A percentile compares a stretch with the other conserved stretches of the same genome.
phyloP scores from a whole-genome alignment of 495 filamentous ascomycete species.

The Aspergillus ellipticus region DNA sequence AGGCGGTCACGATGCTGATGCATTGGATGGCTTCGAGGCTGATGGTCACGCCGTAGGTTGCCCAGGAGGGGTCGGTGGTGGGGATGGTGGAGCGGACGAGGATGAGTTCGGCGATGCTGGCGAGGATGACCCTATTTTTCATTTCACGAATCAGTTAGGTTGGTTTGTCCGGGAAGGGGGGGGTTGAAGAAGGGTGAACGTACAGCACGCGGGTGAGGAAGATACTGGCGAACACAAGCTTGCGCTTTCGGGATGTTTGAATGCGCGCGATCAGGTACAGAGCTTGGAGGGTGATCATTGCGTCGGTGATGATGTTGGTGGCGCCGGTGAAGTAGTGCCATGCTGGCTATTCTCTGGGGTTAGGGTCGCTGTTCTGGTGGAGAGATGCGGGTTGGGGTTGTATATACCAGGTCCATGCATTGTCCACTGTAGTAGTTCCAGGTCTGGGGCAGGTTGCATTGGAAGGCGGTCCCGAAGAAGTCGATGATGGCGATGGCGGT shows the following conservation, averaged over 20 bases:
- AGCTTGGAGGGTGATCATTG: constrained; percentile 23
- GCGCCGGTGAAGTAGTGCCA: constrained; percentile 24
- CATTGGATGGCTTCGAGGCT: constrained; percentile 18
- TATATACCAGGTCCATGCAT: constrained; percentile 24
- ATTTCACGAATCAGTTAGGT: neutral
- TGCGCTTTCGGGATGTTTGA: constrained; percentile 20
- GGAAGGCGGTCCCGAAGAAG: constrained; percentile 25
- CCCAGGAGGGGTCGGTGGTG: constrained; percentile 19
- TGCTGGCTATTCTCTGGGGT: constrained; percentile 17
- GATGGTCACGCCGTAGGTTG: constrained; percentile 17
- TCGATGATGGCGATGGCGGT: constrained; percentile 18
- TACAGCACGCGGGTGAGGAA: constrained; percentile 23
- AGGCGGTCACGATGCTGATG: constrained; percentile 22
- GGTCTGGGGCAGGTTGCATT: constrained; percentile 20
- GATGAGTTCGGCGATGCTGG: constrained; percentile 15
- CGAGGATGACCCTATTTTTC: constrained; percentile 18
- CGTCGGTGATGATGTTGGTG: constrained; percentile 24
- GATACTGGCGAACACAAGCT: constrained; percentile 23
- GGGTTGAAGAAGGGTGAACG: neutral
- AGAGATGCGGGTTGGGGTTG: neutral
- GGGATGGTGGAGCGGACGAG: constrained; percentile 6
- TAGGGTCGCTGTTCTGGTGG: constrained; percentile 11
- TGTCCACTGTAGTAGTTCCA: constrained; percentile 26
- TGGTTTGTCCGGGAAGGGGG: neutral
- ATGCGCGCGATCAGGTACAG: constrained; percentile 23